Conservation (phyloP, 345 rosid genomes). For the Dipteronia dyeriana region DNA sequence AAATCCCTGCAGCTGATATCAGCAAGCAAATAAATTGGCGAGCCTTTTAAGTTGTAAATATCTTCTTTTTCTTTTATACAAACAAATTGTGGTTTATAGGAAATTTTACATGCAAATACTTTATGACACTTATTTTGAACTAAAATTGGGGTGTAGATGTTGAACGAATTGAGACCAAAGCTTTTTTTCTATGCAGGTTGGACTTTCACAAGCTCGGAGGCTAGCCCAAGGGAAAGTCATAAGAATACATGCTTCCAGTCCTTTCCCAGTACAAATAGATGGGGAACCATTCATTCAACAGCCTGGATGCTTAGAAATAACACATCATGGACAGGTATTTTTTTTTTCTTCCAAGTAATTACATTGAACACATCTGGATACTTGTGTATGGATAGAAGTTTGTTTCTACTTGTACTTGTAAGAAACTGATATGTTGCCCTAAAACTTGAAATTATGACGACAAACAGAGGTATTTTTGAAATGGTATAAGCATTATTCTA, state of each 20-base stretch:
- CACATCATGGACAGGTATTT: conserved; percentile 68
- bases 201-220: conserved; percentile 73
- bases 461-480: neutral
- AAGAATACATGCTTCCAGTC: conserved; percentile 59
- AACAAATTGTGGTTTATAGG: no score
- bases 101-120: neutral
- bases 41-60: no score
- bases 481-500: neutral
- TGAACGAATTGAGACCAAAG: neutral
- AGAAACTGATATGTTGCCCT: no score
- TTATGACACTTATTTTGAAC: neutral
- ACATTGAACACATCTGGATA: neutral
- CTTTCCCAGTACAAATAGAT: conserved; percentile 71
- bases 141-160: neutral
- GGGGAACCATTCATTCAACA: conserved; percentile 75
- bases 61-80: no score
- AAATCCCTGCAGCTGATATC: no score
- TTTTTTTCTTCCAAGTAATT: no score
- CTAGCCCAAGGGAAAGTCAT: conserved; percentile 62
- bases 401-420: neutral
- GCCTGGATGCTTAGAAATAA: conserved; percentile 66
- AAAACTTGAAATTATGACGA: no score
- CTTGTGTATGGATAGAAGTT: neutral
- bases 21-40: no score
- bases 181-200: conserved; percentile 37